phyloP scores from a whole-genome alignment of 1,284 basidiomycete species.

The Coniferiporia weirii region DNA sequence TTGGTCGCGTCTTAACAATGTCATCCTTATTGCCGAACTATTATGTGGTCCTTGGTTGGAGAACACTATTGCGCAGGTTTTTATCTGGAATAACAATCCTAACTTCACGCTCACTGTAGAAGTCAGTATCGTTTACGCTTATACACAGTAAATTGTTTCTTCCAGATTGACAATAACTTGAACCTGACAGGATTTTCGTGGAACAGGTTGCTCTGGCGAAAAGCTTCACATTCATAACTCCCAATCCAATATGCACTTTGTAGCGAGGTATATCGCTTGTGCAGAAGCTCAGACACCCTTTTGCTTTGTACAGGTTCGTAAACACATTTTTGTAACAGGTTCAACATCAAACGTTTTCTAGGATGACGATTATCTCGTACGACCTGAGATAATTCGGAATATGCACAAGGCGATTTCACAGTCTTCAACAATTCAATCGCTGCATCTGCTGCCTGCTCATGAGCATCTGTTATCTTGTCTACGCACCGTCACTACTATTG shows the following conservation, averaged over 20 bases:
- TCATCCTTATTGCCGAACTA: conserved; percentile 46
- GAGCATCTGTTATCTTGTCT: conserved; percentile 52
- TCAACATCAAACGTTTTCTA: conserved; percentile 24
- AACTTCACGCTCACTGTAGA: conserved; percentile 24
- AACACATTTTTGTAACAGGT: neutral
- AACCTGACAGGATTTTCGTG: conserved; percentile 33
- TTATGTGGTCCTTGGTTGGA: conserved; percentile 46
- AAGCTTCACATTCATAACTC: conserved; percentile 56
- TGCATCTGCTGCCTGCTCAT: conserved; percentile 56
- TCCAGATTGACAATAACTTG: neutral
- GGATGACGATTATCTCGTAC: conserved; percentile 67
- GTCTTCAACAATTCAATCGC: conserved; percentile 24
- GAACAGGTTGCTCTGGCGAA: conserved; percentile 36
- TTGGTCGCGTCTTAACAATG: conserved; percentile 60
- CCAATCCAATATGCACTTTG: conserved; percentile 52
- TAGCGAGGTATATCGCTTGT: conserved; percentile 61
- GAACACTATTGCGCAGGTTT: conserved; percentile 43
- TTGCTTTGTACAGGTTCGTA: conserved; percentile 57
- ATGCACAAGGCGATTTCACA: conserved; percentile 37
- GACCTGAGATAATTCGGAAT: conserved; percentile 48
- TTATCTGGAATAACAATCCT: conserved; percentile 64
- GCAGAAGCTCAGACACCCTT: conserved; percentile 43
- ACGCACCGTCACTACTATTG: conserved; percentile 30
- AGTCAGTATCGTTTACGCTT: conserved; percentile 4
- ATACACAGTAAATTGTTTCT: neutral